Evolutionary conservation across 2,329 filamentous ascomycete genomes (phyloP), one percentile per base, ranked within the genome.

Genomic region (Apiospora sp.): DNA sequence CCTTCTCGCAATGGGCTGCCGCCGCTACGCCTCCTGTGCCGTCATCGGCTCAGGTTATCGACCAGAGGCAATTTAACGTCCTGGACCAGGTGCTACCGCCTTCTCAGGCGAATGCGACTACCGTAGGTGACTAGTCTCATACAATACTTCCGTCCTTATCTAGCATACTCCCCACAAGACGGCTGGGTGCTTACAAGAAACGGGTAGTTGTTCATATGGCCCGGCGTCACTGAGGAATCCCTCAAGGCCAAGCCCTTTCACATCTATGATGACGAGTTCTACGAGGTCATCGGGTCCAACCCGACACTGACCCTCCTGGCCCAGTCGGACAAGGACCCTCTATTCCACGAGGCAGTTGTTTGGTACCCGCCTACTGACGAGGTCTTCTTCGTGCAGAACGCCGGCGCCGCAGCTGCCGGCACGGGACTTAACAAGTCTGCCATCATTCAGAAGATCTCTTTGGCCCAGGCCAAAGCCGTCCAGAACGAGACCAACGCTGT

Each of bases 281-380:
- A 83, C 68, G 80, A 85, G 37, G 81, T 90, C 10, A 83, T 90
- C 27, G 88, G 88, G 5, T 46, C 77, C 0, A 80, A 85, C 51
- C 87, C 88, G 0, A 85, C 86, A 0, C 77, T 89, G 73, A 87
- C 87, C 0, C 79, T 88, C 19, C 83, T 89, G 10, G 86, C 86
- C 1, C 80, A 83, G 5, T 82, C 84, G 0, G 83, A 81, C 0
- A 79, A 78, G 0, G 82, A 88, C 67, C 86, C 86, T 0, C 75
- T 88, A 6, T 90, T 88, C 64, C 88, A 90, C 71, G 88, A 90
- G 75, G 88, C 88, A 8, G 86, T 88, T 13, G 83, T 88, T 0
- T 90, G 87, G 86, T 85, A 83, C 58, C 80, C 81, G 2, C 83
- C 82, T 0, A 88, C 85, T 0, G 84, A 89, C 27, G 87, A 89